Conservation (phyloP, 73 alveolate species). For the Paramecium tetraurelia region DNA sequence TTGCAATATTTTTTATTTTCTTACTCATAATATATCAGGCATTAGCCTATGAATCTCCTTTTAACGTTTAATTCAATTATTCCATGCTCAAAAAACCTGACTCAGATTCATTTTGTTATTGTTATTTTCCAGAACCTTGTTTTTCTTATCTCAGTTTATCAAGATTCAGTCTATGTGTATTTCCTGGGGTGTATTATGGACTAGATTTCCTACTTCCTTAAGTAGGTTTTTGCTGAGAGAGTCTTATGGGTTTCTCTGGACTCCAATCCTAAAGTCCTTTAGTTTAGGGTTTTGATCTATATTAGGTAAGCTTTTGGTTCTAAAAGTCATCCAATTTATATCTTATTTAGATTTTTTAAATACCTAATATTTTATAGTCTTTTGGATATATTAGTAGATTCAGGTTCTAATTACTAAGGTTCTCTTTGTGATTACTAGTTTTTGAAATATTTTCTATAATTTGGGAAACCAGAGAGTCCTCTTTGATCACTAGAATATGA, state of each 20-base stretch:
- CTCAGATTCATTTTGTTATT: neutral
- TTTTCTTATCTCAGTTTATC: conserved; percentile 3
- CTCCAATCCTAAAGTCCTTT: neutral
- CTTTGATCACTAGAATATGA: neutral
- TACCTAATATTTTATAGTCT: conserved; percentile 10
- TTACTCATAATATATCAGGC: neutral
- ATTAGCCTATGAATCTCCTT: neutral
- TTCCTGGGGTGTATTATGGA: conserved; percentile 36
- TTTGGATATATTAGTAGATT: neutral
- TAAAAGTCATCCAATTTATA: conserved; percentile 28
- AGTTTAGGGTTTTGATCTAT: neutral
- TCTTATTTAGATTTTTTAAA: neutral
- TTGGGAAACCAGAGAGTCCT: conserved; percentile 31
- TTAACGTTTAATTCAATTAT: neutral
- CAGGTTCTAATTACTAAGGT: neutral
- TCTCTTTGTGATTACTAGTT: neutral
- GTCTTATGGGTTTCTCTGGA: neutral
- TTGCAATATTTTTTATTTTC: neutral
- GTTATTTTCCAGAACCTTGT: neutral
- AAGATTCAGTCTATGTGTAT: neutral
- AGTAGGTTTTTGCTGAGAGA: neutral
- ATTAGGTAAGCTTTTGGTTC: neutral
- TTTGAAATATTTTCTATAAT: neutral
- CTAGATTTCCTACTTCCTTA: neutral
- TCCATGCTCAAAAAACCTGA: neutral